Evolutionary conservation across 2,329 filamentous ascomycete species (phyloP).

Genomic region (Hypoxylon sp.): DNA sequence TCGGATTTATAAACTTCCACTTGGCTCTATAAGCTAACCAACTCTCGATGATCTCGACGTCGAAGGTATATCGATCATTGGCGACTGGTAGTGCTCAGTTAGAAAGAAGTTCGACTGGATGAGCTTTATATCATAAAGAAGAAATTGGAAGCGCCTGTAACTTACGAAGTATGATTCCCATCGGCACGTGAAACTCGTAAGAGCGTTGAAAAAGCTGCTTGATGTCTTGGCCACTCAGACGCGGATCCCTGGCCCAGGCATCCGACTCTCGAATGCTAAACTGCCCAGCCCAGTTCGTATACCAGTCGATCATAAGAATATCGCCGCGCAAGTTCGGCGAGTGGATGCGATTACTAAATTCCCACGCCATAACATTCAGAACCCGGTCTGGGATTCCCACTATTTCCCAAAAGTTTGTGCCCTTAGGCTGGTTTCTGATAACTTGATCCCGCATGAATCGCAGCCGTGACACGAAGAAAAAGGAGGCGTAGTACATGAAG

Average conservation of each 20-base stretch:
- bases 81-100: neutral
- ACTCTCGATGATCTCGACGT: constrained; percentile 15
- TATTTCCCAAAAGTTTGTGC: too few species aligned
- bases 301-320: constrained; percentile 11
- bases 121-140: neutral
- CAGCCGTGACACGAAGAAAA: neutral
- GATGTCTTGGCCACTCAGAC: neutral
- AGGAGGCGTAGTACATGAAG: neutral
- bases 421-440: neutral
- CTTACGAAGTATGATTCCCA: neutral
- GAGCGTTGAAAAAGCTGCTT: neutral
- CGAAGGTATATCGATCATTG: neutral
- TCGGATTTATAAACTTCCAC: neutral
- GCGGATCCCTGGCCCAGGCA: neutral
- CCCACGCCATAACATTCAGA: neutral
- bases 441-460: constrained; percentile 5
- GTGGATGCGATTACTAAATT: constrained; percentile 3
- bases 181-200: neutral
- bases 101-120: neutral
- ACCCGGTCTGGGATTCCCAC: neutral
- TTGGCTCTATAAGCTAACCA: constrained; percentile 3
- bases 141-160: neutral
- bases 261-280: neutral
- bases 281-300: neutral
- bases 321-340: neutral